These are phyloP conservation scores for Stenocarpella maydis DNA, from an alignment of 2,329 filamentous ascomycete genomes.

Conservation along the genomic window DNA sequence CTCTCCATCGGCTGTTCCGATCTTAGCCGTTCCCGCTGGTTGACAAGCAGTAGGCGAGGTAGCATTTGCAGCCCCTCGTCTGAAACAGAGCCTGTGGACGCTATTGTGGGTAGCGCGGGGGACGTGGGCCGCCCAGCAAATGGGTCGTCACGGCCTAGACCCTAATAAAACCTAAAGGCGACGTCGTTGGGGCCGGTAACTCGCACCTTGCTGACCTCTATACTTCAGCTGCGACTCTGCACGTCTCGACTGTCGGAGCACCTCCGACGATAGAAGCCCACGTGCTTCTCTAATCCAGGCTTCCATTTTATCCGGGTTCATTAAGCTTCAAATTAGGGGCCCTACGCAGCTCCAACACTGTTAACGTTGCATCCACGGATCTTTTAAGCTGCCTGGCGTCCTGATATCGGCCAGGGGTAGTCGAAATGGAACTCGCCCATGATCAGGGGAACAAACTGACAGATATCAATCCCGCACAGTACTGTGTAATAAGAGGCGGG, in stretches of 20 bases:
- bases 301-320: conserved; percentile 9
- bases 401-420: not conserved
- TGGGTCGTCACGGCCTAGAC: conserved; percentile 7
- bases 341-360: conserved; percentile 2
- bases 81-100: conserved; percentile 5
- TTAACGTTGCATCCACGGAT: not conserved
- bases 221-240: conserved; percentile 19
- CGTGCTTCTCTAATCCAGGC: conserved; percentile 9
- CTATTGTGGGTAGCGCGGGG: conserved; percentile 7
- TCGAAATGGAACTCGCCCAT: not conserved
- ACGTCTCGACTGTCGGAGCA: conserved; percentile 11
- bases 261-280: conserved; percentile 9
- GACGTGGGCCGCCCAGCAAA: conserved; percentile 16
- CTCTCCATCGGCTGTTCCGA: not conserved
- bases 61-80: conserved; percentile 11
- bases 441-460: not conserved
- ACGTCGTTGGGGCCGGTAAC: conserved; percentile 4
- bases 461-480: not conserved
- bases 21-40: conserved; percentile 17
- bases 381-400: not conserved
- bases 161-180: conserved; percentile 9
- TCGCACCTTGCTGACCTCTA: not conserved
- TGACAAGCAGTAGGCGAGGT: conserved; percentile 16
- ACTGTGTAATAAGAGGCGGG: not conserved
- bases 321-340: conserved; percentile 4